Percentiles rank a stretch among this genome's conserved stretches.
phyloP scores from a whole-genome alignment of 2,329 filamentous ascomycete genomes.

The Fusarium sp. region DNA sequence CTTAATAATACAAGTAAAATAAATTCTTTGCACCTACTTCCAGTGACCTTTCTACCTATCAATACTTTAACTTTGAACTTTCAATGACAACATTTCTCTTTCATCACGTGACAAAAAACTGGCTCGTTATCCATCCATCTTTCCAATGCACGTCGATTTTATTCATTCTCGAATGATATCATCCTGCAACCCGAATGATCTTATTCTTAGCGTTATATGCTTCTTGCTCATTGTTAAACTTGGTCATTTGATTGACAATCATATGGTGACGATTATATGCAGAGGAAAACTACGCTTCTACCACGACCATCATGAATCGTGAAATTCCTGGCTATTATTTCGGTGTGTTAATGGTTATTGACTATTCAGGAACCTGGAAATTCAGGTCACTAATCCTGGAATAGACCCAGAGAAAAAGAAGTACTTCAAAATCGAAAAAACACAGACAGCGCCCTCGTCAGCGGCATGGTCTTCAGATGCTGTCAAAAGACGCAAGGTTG shows the following conservation, averaged over 20 bases:
- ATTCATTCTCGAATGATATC: too few species aligned
- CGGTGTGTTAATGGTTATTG: slow-evolving; percentile 51
- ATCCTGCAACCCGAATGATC: neutral
- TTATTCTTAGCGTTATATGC: neutral
- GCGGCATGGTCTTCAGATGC: slow-evolving; percentile 68
- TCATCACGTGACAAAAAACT: neutral
- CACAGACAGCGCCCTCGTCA: slow-evolving; percentile 62
- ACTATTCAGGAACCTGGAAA: neutral
- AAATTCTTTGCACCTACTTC: slow-evolving; percentile 31
- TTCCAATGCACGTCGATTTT: too few species aligned
- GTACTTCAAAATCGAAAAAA: slow-evolving; percentile 75
- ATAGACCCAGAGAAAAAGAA: slow-evolving; percentile 69
- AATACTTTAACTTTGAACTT: neutral
- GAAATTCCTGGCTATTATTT: slow-evolving; percentile 68
- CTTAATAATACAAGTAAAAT: slow-evolving; percentile 60
- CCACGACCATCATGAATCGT: slow-evolving; percentile 45
- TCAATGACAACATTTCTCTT: neutral
- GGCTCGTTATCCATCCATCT: too few species aligned
- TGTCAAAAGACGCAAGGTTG: slow-evolving; percentile 66
- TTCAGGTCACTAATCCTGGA: neutral
- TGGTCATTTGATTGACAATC: neutral
- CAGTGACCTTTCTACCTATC: neutral
- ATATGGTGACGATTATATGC: neutral
- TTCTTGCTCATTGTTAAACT: neutral
- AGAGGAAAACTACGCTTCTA: neutral